Conservation (phyloP, 345 rosid species). For the Populus euphratica region DNA sequence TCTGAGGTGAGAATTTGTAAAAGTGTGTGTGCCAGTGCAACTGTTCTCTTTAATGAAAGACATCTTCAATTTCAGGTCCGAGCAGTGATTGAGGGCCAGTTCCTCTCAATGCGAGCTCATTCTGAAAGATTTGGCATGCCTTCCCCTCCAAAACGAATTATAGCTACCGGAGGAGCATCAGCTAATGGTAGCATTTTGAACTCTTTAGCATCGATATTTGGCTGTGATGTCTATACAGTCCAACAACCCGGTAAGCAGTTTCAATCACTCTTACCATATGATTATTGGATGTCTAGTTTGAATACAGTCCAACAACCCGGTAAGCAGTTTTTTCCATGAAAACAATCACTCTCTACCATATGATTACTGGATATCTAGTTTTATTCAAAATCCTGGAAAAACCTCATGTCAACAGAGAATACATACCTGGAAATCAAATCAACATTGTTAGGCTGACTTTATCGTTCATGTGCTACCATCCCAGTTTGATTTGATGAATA, state of each 20-base stretch:
- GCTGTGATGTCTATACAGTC: conserved; percentile 79
- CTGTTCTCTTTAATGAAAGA: neutral
- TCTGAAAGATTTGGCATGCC: conserved; percentile 93
- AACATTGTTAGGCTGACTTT: neutral
- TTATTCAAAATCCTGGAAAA: neutral
- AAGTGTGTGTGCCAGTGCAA: neutral
- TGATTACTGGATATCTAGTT: neutral
- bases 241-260: conserved; percentile 65
- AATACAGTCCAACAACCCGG: conserved; percentile 84
- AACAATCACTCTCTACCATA: neutral
- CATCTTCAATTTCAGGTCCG: conserved; percentile 53
- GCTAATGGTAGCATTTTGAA: conserved; percentile 64
- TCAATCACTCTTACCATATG: neutral
- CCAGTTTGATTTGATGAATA: neutral
- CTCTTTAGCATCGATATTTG: conserved; percentile 65
- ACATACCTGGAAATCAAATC: no score
- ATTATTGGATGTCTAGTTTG: neutral
- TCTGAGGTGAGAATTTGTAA: conserved; percentile 59
- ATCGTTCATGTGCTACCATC: neutral
- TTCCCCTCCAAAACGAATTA: conserved; percentile 76
- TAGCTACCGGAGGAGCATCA: conserved; percentile 97
- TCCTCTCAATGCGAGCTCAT: conserved; percentile 86
- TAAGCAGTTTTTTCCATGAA: conserved; percentile 17
- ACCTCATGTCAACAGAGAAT: neutral
- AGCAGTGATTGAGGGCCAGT: conserved; percentile 85